Evolutionary conservation across 2,329 filamentous ascomycete genomes (phyloP).

Genomic region (Monosporascus sp.): DNA sequence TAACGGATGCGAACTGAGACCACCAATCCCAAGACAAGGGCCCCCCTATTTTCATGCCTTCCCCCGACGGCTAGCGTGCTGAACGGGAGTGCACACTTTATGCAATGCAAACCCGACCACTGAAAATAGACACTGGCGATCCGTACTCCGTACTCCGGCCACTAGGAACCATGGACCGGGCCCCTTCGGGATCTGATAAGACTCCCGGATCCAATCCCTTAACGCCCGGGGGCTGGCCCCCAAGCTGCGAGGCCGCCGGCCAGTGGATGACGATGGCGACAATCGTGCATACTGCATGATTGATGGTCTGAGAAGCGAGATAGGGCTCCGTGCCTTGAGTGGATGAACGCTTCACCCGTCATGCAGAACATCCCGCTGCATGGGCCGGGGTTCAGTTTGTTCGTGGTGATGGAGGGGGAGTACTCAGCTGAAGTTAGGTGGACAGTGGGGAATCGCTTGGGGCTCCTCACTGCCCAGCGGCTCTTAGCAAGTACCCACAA

Average conservation of each 20-base stretch:
- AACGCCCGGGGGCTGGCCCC: background rate
- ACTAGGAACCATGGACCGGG: background rate
- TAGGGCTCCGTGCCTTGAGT: background rate
- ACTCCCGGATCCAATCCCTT: background rate
- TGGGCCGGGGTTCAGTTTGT: background rate
- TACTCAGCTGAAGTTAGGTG: too few relatives aligned
- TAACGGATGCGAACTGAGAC: background rate
- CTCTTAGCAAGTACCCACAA: background rate
- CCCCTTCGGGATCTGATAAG: background rate
- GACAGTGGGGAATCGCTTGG: background rate
- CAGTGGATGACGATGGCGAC: background rate
- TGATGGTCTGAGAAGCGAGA: background rate
- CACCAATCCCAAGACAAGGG: background rate
- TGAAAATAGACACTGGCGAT: too few relatives aligned
- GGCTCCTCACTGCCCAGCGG: background rate
- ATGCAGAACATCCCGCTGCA: background rate
- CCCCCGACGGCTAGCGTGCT: background rate
- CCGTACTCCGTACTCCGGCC: too few relatives aligned
- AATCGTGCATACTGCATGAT: background rate
- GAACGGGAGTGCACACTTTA: background rate
- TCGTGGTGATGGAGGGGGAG: too few relatives aligned
- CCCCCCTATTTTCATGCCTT: background rate
- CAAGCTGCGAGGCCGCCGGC: background rate
- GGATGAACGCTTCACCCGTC: background rate
- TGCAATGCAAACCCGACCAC: background rate